Base-by-base conservation (phyloP, 2,329 filamentous ascomycete genomes). In the Penicillium sp. region DNA sequence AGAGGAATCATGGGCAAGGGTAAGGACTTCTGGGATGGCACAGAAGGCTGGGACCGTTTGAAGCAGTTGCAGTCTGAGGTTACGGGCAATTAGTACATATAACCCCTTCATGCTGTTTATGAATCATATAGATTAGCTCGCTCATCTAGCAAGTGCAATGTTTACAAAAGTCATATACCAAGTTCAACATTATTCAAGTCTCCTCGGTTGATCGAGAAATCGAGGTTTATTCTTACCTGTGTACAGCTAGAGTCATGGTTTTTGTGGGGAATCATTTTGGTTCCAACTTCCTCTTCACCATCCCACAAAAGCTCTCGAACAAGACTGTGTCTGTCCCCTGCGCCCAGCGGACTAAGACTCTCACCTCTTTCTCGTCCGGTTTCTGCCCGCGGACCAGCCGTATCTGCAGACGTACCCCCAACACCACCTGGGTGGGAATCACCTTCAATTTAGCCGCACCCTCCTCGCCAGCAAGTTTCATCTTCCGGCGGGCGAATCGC, bases 291-390 rank as follows among this genome's bases (percentile, higher is more conserved):
- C 83, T 78, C 72, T 86, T 89, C 44, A 95, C 62, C 78, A 92
- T 91, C 0, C 91, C 92, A 59, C 87, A 88, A 61, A 99, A 91
- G 70, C 92, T 97, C 75, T 95, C 90, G 73, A 93, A 96, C 0
- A 94, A 69, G 0, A 87, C 81, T 19, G 83, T 78, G 63, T 96
- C 89, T 6, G 81, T 79, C 0, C 94, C 93, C 65, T 90, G 86
- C 0, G 91, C 69, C 92, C 91, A 95, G 33, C 89, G 80, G 53
- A 89, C 78, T 5, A 74, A 64, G 5, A 88, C 75, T 2, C 70
- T 73, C 0, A 87, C 76, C 19, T 76, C 72, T 3, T 78, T 71
- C 16, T 72, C 68, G 41, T 75, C 68, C 0, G 40, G 31, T 39
- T 57, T 27, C 47, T 56, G 19, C 50, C 71, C 70, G 19, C 39